These are phyloP conservation scores for Candida maesae DNA, from an alignment of 805 yeast species.

Conservation along the genomic window DNA sequence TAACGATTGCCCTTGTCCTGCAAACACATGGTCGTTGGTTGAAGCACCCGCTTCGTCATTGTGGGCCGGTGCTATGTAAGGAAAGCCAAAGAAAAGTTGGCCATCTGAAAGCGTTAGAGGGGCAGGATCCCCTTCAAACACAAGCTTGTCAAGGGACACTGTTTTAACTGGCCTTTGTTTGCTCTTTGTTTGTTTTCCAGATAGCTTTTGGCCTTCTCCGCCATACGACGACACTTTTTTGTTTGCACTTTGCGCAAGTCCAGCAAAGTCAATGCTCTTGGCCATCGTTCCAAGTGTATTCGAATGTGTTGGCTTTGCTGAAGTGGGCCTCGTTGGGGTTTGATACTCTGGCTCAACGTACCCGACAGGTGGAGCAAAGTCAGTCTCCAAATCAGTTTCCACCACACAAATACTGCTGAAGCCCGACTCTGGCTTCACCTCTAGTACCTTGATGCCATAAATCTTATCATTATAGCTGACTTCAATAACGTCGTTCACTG, in stretches of 20 bases:
- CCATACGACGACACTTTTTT: constrained; percentile 33
- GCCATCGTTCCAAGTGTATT: constrained; percentile 72
- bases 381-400: constrained; percentile 95
- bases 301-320: constrained; percentile 2
- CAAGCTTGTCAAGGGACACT: constrained; percentile 39
- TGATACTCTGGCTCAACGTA: constrained; percentile 92
- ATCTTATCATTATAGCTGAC: constrained; percentile 75
- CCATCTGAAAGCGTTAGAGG: constrained; percentile 76
- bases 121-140: constrained; percentile 61
- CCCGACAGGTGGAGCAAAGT: constrained; percentile 98
- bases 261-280: constrained; percentile 59
- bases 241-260: constrained; percentile 44
- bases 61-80: constrained; percentile 43
- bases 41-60: constrained; percentile 34
- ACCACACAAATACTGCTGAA: constrained; percentile 82
- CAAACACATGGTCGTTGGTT: constrained; percentile 32
- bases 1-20: constrained; percentile 73
- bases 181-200: constrained; percentile 46
- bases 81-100: constrained; percentile 91
- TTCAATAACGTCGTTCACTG: constrained; percentile 80
- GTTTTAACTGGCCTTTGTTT: constrained; percentile 14
- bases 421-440: constrained; percentile 72
- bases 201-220: constrained; percentile 69
- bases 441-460: constrained; percentile 79
- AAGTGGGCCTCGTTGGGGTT: constrained; percentile 22